Evolutionary conservation across 345 rosid species (phyloP).

Genomic region (Dimocarpus longan): DNA sequence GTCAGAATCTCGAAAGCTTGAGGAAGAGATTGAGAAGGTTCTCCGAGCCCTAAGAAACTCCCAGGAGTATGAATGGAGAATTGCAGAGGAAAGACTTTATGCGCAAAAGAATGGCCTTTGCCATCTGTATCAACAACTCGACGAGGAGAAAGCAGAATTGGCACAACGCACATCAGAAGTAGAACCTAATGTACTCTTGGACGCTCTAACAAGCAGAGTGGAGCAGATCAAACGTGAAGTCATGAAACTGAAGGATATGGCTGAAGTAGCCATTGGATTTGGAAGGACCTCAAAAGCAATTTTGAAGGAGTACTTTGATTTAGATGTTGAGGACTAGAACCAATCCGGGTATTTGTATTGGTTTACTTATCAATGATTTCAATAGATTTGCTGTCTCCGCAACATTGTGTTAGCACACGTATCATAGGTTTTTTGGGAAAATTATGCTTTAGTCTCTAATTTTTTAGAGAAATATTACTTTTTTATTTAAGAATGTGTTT

Average conservation of each 20-base stretch:
- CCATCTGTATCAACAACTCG: slow-evolving; percentile 64
- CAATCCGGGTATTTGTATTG: not conserved
- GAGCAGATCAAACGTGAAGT: slow-evolving; percentile 63
- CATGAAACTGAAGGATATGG: slow-evolving; percentile 64
- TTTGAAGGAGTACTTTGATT: slow-evolving; percentile 56
- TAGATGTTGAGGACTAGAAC: slow-evolving; percentile 40
- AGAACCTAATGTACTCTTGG: slow-evolving; percentile 36
- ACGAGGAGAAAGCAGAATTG: slow-evolving; percentile 59
- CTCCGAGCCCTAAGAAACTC: slow-evolving; percentile 57
- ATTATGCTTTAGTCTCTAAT: too few relatives aligned
- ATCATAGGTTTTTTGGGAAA: not conserved
- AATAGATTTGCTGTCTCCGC: too few relatives aligned
- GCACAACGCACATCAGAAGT: slow-evolving; percentile 29
- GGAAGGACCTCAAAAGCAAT: slow-evolving; percentile 59
- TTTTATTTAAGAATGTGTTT: too few relatives aligned
- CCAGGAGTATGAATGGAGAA: slow-evolving; percentile 62
- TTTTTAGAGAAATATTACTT: too few relatives aligned
- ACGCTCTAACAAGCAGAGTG: slow-evolving; percentile 44
- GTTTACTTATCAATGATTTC: not conserved
- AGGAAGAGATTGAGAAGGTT: slow-evolving; percentile 59
- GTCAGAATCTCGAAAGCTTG: slow-evolving; percentile 57
- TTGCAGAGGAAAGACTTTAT: slow-evolving; percentile 62
- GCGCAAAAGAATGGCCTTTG: slow-evolving; percentile 63
- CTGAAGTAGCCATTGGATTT: slow-evolving; percentile 70
- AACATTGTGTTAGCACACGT: not conserved